Conservation (phyloP, 2,329 filamentous ascomycete genomes). For the Cadophora sp. region DNA sequence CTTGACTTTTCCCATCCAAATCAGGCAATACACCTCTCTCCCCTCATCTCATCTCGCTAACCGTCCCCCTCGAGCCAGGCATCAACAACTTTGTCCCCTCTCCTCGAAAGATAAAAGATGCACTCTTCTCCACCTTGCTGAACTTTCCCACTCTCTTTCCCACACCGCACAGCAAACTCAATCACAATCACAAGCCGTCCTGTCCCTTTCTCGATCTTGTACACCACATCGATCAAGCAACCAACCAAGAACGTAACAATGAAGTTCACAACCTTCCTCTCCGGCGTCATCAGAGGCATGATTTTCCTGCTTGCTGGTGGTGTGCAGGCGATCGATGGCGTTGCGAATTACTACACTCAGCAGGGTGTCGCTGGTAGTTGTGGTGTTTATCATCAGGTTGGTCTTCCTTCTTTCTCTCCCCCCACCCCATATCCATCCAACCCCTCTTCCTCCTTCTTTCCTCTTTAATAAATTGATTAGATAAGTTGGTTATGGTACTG, state of each 20-base stretch:
- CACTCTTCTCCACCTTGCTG: not conserved
- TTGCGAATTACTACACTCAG: conserved; percentile 11
- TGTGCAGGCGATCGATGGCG: conserved; percentile 3
- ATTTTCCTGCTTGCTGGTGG: not conserved
- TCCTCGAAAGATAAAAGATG: not conserved
- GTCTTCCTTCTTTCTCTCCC: not conserved
- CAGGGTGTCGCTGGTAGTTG: conserved; percentile 7
- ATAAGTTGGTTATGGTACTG: too few relatives aligned
- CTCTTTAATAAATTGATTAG: too few relatives aligned
- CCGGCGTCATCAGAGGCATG: not conserved
- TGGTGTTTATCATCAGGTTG: conserved; percentile 6
- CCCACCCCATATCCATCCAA: not conserved
- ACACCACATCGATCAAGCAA: not conserved
- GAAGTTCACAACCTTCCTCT: not conserved
- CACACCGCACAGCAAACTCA: not conserved
- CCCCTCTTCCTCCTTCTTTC: not conserved
- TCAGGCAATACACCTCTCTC: not conserved
- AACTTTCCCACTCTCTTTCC: not conserved
- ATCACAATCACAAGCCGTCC: not conserved
- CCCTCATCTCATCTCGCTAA: not conserved
- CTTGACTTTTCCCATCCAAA: not conserved
- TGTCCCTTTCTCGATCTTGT: not conserved
- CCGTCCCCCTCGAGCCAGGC: not conserved
- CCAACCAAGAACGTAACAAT: not conserved
- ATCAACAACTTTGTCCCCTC: not conserved